Conservation (phyloP, 2,329 filamentous ascomycete species). For the Nectriaceae sp. region DNA sequence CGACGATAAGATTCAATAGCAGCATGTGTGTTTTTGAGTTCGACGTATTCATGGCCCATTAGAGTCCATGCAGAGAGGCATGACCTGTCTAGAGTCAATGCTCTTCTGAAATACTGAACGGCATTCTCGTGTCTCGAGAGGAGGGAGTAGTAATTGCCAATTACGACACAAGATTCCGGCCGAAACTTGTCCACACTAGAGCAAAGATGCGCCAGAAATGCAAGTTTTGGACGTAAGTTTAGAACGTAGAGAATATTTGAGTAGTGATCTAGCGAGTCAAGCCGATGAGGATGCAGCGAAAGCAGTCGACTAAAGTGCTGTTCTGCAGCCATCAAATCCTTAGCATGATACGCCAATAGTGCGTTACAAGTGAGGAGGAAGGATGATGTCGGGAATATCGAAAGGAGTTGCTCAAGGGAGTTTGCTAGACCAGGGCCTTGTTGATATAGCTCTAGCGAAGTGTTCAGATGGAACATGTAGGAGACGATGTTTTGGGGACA, state of each 20-base stretch:
- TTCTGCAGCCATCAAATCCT: conserved; percentile 71
- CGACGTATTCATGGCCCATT: conserved; percentile 98
- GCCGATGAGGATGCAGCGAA: conserved; percentile 70
- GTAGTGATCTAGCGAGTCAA: conserved; percentile 93
- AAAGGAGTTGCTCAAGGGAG: conserved; percentile 74
- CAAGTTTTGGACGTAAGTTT: conserved; percentile 82
- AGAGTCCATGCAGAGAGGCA: conserved; percentile 97
- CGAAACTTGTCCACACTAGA: conserved; percentile 93
- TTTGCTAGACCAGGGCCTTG: conserved; percentile 74
- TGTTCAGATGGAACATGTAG: conserved; percentile 90
- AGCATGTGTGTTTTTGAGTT: conserved; percentile 97
- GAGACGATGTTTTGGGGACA: conserved; percentile 90
- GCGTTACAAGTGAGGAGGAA: conserved; percentile 91
- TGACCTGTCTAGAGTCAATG: conserved; percentile 83
- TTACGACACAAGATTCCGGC: conserved; percentile 93
- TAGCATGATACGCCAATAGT: conserved; percentile 85
- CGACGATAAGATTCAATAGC: conserved; percentile 96
- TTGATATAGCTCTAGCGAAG: conserved; percentile 89
- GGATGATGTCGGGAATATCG: conserved; percentile 83
- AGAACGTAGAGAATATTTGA: conserved; percentile 98
- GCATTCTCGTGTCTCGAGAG: conserved; percentile 97
- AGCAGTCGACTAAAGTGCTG: conserved; percentile 76
- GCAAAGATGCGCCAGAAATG: conserved; percentile 89
- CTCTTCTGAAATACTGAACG: conserved; percentile 95
- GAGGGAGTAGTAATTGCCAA: conserved; percentile 95